These are phyloP conservation scores for Hansenula sp. DNA, from an alignment of 1,139 yeast genomes.

Conservation along the genomic window DNA sequence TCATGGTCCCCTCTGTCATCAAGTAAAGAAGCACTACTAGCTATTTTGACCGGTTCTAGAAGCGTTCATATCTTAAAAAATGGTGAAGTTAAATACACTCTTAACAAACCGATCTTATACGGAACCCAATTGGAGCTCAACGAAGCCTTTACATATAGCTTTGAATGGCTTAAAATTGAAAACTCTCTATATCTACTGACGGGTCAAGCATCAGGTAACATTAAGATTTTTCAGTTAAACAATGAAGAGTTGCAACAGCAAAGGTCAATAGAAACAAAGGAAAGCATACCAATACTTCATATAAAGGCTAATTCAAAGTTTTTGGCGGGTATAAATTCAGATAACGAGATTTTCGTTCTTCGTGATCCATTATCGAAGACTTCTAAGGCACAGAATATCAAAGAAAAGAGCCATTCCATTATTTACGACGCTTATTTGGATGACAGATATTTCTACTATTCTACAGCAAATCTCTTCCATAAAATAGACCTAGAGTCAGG, in stretches of 20 bases:
- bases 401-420: conserved; percentile 3
- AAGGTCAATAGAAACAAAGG: conserved; percentile 2
- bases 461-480: conserved; percentile 8
- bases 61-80: conserved; percentile 13
- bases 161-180: conserved; percentile 14
- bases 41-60: conserved; percentile 14
- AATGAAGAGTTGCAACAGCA: conserved; percentile 1
- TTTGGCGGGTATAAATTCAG: conserved; percentile 10
- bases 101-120: conserved; percentile 5
- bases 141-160: conserved; percentile 10
- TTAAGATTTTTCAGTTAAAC: conserved; percentile 3
- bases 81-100: conserved; percentile 8
- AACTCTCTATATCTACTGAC: conserved; percentile 6
- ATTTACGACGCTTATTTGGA: conserved; percentile 14
- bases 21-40: conserved; percentile 11
- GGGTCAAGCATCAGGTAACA: conserved; percentile 19
- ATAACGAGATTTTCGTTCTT: conserved; percentile 13
- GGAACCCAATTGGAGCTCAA: conserved; percentile 13
- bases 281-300: conserved; percentile 8
- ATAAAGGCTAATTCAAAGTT: conserved; percentile 5
- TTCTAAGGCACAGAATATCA: conserved; percentile 1
- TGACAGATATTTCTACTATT: neutral
- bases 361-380: neutral
- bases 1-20: conserved; percentile 19
- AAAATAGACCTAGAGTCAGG: conserved; percentile 3